phyloP scores from a whole-genome alignment of 2,329 filamentous ascomycete species.

The Uncinocarpus reesii region DNA sequence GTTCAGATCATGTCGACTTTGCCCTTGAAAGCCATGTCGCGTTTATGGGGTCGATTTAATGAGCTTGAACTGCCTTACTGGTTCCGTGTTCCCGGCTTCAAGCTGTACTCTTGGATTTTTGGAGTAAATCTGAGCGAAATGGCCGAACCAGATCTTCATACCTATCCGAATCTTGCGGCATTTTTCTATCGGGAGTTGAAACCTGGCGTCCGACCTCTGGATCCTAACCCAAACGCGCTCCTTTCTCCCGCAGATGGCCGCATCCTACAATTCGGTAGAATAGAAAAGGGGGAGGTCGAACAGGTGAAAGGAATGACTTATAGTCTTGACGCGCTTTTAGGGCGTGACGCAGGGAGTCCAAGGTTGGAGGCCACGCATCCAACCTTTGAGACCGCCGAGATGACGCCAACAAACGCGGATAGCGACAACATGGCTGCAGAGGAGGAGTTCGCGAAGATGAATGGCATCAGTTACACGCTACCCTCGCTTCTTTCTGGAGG shows the following conservation, averaged over 20 bases:
- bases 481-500: slow-evolving; percentile 75
- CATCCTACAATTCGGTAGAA: slow-evolving; percentile 82
- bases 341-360: slow-evolving; percentile 46
- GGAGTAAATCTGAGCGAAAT: slow-evolving; percentile 86
- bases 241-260: slow-evolving; percentile 84
- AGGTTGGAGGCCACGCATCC: slow-evolving; percentile 28
- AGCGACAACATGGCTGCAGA: slow-evolving; percentile 64
- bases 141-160: slow-evolving; percentile 74
- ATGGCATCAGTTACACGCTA: slow-evolving; percentile 90
- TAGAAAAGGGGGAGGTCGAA: slow-evolving; percentile 88
- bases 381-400: slow-evolving; percentile 19
- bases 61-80: slow-evolving; percentile 81
- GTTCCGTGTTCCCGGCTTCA: slow-evolving; percentile 79
- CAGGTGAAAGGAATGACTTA: slow-evolving; percentile 99
- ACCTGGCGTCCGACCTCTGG: slow-evolving; percentile 73
- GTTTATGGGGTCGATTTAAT: slow-evolving; percentile 85
- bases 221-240: slow-evolving; percentile 67
- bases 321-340: slow-evolving; percentile 82
- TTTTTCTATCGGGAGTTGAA: slow-evolving; percentile 97
- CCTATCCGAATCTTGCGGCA: slow-evolving; percentile 82
- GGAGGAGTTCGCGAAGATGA: slow-evolving; percentile 86
- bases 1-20: slow-evolving; percentile 90
- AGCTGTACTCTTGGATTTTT: slow-evolving; percentile 80
- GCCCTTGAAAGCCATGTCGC: slow-evolving; percentile 79
- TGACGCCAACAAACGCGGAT: slow-evolving; percentile 28